A percentile compares a stretch with the other conserved stretches of the same genome.
Conservation (phyloP, 129 eudicot genomes). For the Glebionis coronaria region DNA sequence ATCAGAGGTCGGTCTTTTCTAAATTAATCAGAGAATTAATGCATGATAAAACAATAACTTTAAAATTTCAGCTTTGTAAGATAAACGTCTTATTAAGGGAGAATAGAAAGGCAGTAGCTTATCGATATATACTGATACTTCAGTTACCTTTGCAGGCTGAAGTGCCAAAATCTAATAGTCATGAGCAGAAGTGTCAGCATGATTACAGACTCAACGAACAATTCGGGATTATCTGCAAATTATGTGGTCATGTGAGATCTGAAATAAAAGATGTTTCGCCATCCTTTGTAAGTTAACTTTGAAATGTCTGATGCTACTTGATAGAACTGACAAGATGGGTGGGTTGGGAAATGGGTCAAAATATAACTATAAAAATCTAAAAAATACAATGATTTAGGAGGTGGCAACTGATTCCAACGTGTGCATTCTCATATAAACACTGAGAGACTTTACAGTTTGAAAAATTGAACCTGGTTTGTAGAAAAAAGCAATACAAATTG, state of each 20-base stretch:
- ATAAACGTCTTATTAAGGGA: neutral
- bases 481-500: neutral
- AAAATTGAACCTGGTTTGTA: neutral
- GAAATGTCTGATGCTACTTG: conserved; percentile 2
- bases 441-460: conserved; percentile 7
- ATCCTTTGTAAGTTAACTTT: conserved; percentile 63
- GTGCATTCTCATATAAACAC: neutral
- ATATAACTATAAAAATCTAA: neutral
- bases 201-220: conserved; percentile 81
- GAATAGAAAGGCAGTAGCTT: conserved; percentile 2
- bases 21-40: neutral
- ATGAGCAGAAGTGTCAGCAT: conserved; percentile 55
- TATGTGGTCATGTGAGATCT: conserved; percentile 80
- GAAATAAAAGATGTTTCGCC: conserved; percentile 86
- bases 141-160: conserved; percentile 43
- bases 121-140: conserved; percentile 6
- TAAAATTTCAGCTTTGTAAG: too few species aligned
- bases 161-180: conserved; percentile 28
- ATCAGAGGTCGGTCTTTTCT: conserved; percentile 43
- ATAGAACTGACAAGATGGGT: conserved; percentile 4
- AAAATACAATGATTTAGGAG: neutral
- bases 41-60: too few species aligned
- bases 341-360: conserved; percentile 11
- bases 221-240: conserved; percentile 67
- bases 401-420: neutral